Evolutionary conservation across 371 early-diverging fungal species (phyloP).

Genomic region (Cokeromyces recurvatus): DNA sequence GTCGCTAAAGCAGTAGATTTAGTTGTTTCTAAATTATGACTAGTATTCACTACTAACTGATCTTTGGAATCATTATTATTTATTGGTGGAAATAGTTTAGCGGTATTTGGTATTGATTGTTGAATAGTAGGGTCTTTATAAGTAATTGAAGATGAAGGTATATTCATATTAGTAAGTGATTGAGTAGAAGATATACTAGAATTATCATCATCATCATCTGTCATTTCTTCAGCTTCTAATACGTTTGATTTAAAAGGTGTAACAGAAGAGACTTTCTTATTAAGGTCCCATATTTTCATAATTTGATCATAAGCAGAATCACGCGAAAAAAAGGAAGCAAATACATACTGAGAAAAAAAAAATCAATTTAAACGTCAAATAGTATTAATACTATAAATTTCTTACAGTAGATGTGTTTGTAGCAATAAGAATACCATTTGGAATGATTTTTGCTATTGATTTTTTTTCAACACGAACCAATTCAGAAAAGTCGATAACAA

Average conservation of each 20-base stretch:
- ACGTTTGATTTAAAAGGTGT: neutral
- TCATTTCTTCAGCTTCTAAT: neutral
- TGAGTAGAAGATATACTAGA: no score
- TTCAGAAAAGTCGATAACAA: conserved; percentile 79
- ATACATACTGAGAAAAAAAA: conserved; percentile 56
- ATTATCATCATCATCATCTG: conserved; percentile 1
- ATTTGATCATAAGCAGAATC: conserved; percentile 73
- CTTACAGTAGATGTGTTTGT: conserved; percentile 62
- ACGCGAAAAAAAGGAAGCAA: conserved; percentile 76
- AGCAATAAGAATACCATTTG: conserved; percentile 79
- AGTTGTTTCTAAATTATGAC: no score
- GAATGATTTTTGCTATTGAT: conserved; percentile 79
- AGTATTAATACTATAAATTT: neutral
- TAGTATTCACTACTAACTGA: no score
- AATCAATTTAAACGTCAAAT: neutral
- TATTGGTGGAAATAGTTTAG: no score
- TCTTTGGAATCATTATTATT: no score
- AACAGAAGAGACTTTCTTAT: conserved; percentile 5
- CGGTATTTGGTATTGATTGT: no score
- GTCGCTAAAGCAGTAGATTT: no score
- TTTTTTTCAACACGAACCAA: conserved; percentile 77
- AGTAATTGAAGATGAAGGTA: no score
- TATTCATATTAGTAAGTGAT: no score
- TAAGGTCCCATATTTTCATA: conserved; percentile 61
- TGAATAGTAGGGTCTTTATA: no score